Base-by-base conservation (phyloP, 106 monocot genomes). In the Allium sativum region DNA sequence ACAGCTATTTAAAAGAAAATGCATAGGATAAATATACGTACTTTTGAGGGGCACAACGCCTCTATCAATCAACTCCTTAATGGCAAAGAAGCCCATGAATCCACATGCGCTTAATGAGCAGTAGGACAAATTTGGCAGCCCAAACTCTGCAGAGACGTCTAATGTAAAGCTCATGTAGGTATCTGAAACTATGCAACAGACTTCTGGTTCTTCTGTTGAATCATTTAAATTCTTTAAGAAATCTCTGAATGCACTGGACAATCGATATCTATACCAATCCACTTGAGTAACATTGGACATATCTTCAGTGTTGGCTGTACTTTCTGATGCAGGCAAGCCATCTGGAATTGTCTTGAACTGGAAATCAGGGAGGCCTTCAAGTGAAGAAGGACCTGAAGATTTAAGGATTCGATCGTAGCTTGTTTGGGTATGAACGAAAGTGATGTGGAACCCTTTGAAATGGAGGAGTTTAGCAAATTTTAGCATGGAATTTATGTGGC, bases 91-190 rank as follows among this genome's bases (percentile, higher is more conserved):
- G 40, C 65, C 64, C 72, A 64, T 64, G n/a, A 72, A 56, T 53
- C 72, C 72, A 44, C 72, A 72, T 46, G 64, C 64, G 48, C 72
- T 72, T 10, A 45, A 42, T 12, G 72, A 64, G 52, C 64, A 72
- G 57, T 64, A 72, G n/a, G 44, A 7, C 20, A 52, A 40, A 20
- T 53, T 48, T 15, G 72, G 72, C 40, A 72, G 13, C 9, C 31
- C 45, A 21, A 65, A 61, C 31, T 72, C 43, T 8, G 13, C 15
- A 7, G 56, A 63, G 10, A 31, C 63, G 13, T 46, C 72, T 8
- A 56, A 11, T 8, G 54, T 65, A 61, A 65, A 72, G 65, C 64
- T 72, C 63, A 21, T 13, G n/a, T 51, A 31, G 31, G 31, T 31
- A 31, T 31, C 1, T 31, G 31, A 31, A 31, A 31, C 31, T 31